Evolutionary conservation across 352 stramenopile species (phyloP), one percentile per base, ranked within the genome.

Genomic region (Globisporangium iwayamae): DNA sequence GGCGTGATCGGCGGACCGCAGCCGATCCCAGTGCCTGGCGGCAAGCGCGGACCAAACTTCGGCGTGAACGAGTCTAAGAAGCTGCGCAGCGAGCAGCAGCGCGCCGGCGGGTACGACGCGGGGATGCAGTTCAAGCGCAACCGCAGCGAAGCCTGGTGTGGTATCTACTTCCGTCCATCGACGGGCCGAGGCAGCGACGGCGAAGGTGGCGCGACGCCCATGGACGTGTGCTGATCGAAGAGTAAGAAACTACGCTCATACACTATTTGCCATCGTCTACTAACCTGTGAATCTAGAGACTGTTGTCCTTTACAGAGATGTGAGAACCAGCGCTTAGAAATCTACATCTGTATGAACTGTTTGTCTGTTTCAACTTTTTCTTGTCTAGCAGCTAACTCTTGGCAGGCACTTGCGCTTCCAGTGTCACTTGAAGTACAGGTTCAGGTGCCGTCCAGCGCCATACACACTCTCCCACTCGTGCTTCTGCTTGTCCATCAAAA

Each of bases 101-200:
- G 84, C 34, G 86, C 86, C 7, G 86, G 86, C 30, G 86, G 86
- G 18, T 95, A 91, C 67, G 85, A 93, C 34, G 83, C 80, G 2
- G 83, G 92, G 18, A 38, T 93, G 54, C 77, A 83, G 38, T 93
- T 90, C 57, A 88, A 90, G 64, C 81, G 84, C 32, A 95, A 95
- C 60, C 79, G 82, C 14, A 83, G 66, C 10, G 86, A 95, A 66
- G 86, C 86, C 7, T 95, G 84, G 84, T 76, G 73, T 50, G 85
- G 86, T 16, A 80, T 93, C 57, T 91, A 92, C 67, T 91, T 92
- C 57, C 52, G 73, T 53, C 74, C 79, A n/a, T 67, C 73, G 48
- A 70, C 86, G 64, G 70, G 69, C 56, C 22, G 46, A 46, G 30
- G 50, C 11, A 18, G 46, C 46, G 48, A 22, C 13, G 68, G 62